Base-by-base conservation (phyloP, 805 yeast species). In the Ogataea minuta region DNA sequence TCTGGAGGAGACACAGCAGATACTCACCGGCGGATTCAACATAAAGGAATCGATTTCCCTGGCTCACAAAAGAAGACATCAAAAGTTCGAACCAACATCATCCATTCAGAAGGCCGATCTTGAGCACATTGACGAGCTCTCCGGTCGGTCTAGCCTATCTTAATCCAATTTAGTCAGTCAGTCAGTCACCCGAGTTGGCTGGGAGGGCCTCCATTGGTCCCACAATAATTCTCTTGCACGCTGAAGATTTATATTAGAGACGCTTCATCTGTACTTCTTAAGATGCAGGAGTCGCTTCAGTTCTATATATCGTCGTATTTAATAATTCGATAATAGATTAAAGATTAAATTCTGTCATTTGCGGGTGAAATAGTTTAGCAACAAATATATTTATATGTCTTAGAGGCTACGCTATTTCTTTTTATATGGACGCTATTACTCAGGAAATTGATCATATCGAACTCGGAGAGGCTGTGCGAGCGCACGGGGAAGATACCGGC, bases 1-100 rank as follows among this genome's bases (percentile, higher is more conserved):
- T 54, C 71, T 91, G 44, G 99, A 93, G 63, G 97, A 91, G 66
- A 86, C 95, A 33, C 95, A 90, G 53, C 74, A 76, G 38, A 72
- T 91, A 13, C 72, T 91, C 48, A 71, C 81, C 26, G 84, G 81
- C 45, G 98, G 98, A 1, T 91, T 91, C 71, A 84, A 86, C 53
- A 86, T 93, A 49, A 81, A 77, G 54, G 76, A 76, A 29, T 77
- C 86, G 1, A 62, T 72, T 46, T 66, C 63, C 34, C 56, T 81
- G 48, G 84, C 84, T 27, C 68, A 71, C 43, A 61, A 64, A 41
- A 70, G 76, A 46, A 53, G 57, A 41, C 25, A 34, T 8, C 33
- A 25, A 15, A 43, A 26, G 30, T 25, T 28, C 14, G 16, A 26
- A 8, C 11, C 36, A 6, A n/a, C 34, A n/a, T 25, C 17, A 2